Base-by-base conservation (phyloP, 495 filamentous ascomycete species). In the Aspergillus cavernicola region DNA sequence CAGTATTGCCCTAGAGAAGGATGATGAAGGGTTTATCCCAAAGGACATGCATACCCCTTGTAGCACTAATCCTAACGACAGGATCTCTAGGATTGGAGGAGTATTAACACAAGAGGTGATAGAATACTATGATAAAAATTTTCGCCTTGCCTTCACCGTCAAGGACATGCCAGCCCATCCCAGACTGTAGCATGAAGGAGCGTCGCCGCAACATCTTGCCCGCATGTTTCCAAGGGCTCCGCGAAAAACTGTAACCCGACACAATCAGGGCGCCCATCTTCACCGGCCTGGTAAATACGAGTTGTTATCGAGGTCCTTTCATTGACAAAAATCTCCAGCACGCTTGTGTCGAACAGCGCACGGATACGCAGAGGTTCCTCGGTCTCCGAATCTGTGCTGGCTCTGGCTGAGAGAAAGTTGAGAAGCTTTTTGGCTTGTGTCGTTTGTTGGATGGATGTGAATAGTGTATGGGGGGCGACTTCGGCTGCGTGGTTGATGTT, bases 271-370 rank as follows among this genome's bases (percentile, higher is more conserved):
- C 4, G n/a, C 20, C 23, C 33, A 37, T 59, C 56, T 11, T 43
- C 52, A 7, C 55, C 50, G 7, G 56, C 26, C 26, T 47, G 41
- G 41, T 72, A 73, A 1, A 75, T 57, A 0, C 72, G 61, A 1
- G 70, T 75, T 0, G 68, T 64, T 13, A 75, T 67, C 22, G 60
- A 67, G 4, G 67, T 72, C 18, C 72, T 55, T 13, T 64, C 64
- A 40, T 75, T 75, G 1, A 72, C 64, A 19, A 75, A 73, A 3
- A 75, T 65, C 43, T 75, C 70, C 6, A 73, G 40, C 13, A 75
- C 70, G 29, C 66, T 71, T 18, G 22, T 53, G 29, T 75, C 70
- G 35, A 68, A 70, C 40, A 70, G 64, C 3, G 67, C 70, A 22
- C 59, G 70, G 31, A 75, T 60, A 7, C 49, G 61, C 0, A 75